Conservation (phyloP, 2,329 filamentous ascomycete species). For the Epichloe hybrida region DNA sequence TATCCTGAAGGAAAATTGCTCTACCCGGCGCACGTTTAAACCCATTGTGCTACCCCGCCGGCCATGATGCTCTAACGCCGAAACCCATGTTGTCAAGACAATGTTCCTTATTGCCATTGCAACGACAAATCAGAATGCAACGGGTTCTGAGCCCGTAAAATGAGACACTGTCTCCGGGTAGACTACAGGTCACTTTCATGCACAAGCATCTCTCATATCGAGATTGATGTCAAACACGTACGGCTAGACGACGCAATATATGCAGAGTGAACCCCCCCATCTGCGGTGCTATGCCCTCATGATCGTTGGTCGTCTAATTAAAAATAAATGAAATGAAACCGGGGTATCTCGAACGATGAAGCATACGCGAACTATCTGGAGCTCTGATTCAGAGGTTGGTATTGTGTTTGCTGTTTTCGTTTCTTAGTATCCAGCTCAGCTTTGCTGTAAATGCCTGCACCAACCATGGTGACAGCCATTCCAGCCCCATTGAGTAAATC, state of each 20-base stretch:
- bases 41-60: background rate
- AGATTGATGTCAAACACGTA: background rate
- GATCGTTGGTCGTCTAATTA: background rate
- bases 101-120: constrained; percentile 1
- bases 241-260: background rate
- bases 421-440: constrained; percentile 39
- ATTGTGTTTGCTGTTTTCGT: constrained; percentile 17
- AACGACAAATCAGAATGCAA: background rate
- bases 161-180: background rate
- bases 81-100: constrained; percentile 5
- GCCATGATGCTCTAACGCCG: constrained; percentile 9
- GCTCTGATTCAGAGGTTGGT: constrained; percentile 24
- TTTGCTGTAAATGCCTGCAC: constrained; percentile 44
- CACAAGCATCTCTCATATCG: background rate
- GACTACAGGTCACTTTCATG: background rate
- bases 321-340: constrained; percentile 3
- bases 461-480: constrained; percentile 39
- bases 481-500: constrained; percentile 41
- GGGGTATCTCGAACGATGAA: constrained; percentile 7
- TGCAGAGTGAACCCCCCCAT: background rate
- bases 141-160: background rate
- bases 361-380: constrained; percentile 8
- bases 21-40: background rate
- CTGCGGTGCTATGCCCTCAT: background rate
- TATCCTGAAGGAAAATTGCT: constrained; percentile 6